Evolutionary conservation across 305 asterid species (phyloP).

Genomic region (Fraxinus sp.): DNA sequence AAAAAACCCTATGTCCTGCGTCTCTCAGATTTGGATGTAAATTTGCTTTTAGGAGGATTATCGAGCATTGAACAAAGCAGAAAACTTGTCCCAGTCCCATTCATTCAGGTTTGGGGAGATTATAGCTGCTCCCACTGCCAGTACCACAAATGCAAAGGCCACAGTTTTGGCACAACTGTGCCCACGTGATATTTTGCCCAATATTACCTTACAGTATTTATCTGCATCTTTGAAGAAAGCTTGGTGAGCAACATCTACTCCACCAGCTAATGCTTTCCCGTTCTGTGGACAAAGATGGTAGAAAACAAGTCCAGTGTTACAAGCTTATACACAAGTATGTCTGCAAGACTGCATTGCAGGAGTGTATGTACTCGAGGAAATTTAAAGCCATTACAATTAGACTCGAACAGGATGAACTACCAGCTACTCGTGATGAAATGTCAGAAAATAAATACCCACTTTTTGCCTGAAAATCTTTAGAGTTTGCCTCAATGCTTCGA

Average conservation of each 20-base stretch:
- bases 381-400: background rate
- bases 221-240: constrained; percentile 35
- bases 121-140: constrained; percentile 31
- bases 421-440: background rate
- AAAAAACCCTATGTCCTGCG: background rate
- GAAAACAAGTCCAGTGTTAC: background rate
- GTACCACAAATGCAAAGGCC: constrained; percentile 19
- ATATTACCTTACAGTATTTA: constrained; percentile 28
- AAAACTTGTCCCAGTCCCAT: constrained; percentile 29
- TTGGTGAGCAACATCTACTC: constrained; percentile 25
- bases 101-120: constrained; percentile 18
- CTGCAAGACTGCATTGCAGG: background rate
- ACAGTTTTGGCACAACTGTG: constrained; percentile 32
- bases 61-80: constrained; percentile 12
- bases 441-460: constrained; percentile 18
- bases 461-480: constrained; percentile 35
- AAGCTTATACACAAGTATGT: background rate
- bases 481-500: constrained; percentile 25
- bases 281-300: constrained; percentile 26
- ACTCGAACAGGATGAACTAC: background rate
- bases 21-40: background rate
- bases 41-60: background rate
- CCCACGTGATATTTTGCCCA: constrained; percentile 29
- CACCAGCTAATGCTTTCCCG: constrained; percentile 30
- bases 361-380: background rate